phyloP scores from a whole-genome alignment of 495 filamentous ascomycete genomes.

The Talaromyces proteolyticus region DNA sequence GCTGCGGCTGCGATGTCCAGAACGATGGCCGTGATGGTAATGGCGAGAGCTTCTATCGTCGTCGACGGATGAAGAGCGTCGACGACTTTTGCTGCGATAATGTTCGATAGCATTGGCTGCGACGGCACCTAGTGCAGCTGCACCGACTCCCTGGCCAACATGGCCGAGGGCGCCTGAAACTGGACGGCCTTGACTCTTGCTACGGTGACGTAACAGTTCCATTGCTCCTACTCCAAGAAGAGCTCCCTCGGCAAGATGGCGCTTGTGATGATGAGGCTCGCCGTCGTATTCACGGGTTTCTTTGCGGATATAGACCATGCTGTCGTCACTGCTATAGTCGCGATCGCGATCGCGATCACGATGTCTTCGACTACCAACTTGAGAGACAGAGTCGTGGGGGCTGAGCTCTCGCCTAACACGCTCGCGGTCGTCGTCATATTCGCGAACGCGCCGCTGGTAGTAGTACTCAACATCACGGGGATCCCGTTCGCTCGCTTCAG shows the following conservation, averaged over 20 bases:
- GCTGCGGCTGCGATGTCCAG: constrained; percentile 31
- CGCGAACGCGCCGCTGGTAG: constrained; percentile 54
- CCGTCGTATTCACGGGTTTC: constrained; percentile 52
- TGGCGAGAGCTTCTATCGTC: constrained; percentile 40
- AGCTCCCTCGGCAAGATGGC: constrained; percentile 83
- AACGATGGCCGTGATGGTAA: constrained; percentile 29
- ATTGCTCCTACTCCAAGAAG: constrained; percentile 72
- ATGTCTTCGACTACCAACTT: constrained; percentile 28
- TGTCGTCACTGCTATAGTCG: constrained; percentile 58
- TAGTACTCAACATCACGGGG: constrained; percentile 58
- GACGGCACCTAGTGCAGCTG: constrained; percentile 74
- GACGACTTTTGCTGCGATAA: constrained; percentile 55
- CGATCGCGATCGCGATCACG: constrained; percentile 25
- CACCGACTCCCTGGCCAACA: constrained; percentile 70
- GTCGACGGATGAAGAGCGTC: constrained; percentile 41
- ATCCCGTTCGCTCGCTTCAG: constrained; percentile 42
- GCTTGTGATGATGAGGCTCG: constrained; percentile 59
- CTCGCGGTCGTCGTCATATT: constrained; percentile 46
- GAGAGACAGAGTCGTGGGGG: constrained; percentile 54
- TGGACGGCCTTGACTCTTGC: constrained; percentile 51
- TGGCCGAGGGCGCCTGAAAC: constrained; percentile 54
- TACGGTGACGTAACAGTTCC: constrained; percentile 65
- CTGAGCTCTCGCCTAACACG: constrained; percentile 50
- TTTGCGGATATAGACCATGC: constrained; percentile 53
- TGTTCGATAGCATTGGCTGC: constrained; percentile 75